Percentiles rank a stretch among this genome's conserved stretches.
Evolutionary conservation across 2,329 filamentous ascomycete genomes (phyloP).

Genomic region (Phaeosphaeriaceae sp.): DNA sequence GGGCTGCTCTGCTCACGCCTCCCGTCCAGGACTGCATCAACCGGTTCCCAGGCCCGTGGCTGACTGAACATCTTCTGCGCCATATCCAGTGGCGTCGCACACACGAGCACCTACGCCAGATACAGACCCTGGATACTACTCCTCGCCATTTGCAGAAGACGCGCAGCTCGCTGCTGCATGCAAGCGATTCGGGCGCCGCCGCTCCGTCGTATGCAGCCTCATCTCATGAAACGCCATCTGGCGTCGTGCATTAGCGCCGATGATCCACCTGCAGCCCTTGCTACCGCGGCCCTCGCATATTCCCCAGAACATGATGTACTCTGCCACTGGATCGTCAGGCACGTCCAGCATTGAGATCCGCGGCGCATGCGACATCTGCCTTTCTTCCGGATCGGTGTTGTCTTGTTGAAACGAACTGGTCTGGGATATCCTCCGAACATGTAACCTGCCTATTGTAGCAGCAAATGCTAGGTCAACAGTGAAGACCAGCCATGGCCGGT

Average conservation of each 20-base stretch:
- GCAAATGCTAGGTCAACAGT: constrained; percentile 7
- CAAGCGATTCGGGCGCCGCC: constrained; percentile 25
- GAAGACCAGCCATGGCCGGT: constrained; percentile 12
- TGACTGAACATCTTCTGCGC: not conserved
- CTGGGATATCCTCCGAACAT: constrained; percentile 21
- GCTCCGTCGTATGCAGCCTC: constrained; percentile 41
- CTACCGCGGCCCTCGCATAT: constrained; percentile 23
- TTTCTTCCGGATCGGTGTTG: constrained; percentile 15
- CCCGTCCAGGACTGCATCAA: constrained; percentile 6
- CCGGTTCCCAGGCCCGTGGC: not conserved
- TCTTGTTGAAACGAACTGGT: constrained; percentile 3
- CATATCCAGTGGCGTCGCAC: constrained; percentile 5
- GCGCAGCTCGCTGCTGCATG: constrained; percentile 32
- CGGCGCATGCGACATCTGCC: constrained; percentile 31
- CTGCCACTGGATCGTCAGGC: constrained; percentile 24
- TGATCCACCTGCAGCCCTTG: constrained; percentile 15
- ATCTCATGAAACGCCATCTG: constrained; percentile 30
- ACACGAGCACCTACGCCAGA: constrained; percentile 4
- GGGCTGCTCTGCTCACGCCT: constrained; percentile 12
- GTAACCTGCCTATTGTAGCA: constrained; percentile 33
- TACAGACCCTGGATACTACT: constrained; percentile 13
- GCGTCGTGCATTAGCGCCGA: constrained; percentile 27
- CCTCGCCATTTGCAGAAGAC: constrained; percentile 24
- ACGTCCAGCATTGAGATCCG: constrained; percentile 13
- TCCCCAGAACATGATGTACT: constrained; percentile 20